phyloP scores from a whole-genome alignment of 345 rosid species.

The Capsella bursapastoris region DNA sequence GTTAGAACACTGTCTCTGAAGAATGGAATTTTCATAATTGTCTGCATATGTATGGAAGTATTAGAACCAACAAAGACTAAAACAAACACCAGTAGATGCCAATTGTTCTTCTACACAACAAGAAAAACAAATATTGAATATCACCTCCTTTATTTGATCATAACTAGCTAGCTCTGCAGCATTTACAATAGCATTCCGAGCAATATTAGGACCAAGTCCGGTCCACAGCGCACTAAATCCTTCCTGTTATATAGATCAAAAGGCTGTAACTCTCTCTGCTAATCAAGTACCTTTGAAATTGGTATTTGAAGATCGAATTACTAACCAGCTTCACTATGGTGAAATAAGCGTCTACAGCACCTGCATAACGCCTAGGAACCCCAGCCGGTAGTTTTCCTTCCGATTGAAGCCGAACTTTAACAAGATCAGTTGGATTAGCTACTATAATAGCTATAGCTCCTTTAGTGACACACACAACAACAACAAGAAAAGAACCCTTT shows the following conservation, averaged over 20 bases:
- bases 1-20: constrained; percentile 79
- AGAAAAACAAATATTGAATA: constrained; percentile 13
- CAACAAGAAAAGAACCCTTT: not conserved
- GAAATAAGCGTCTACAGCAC: constrained; percentile 83
- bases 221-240: constrained; percentile 92
- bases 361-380: constrained; percentile 83
- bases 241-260: constrained; percentile 53
- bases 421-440: constrained; percentile 97
- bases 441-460: constrained; percentile 90
- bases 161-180: constrained; percentile 99
- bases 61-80: constrained; percentile 46
- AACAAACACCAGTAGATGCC: constrained; percentile 34
- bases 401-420: constrained; percentile 92
- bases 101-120: constrained; percentile 1
- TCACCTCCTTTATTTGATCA: constrained; percentile 91
- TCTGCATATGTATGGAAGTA: constrained; percentile 73
- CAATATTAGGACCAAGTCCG: constrained; percentile 95
- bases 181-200: constrained; percentile 91
- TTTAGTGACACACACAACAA: constrained; percentile 41
- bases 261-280: constrained; percentile 19
- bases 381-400: constrained; percentile 92
- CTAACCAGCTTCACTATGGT: constrained; percentile 79
- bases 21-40: constrained; percentile 92
- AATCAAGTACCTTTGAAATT: constrained; percentile 4
- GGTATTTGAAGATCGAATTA: constrained; percentile 19